A percentile compares a stretch with the other conserved stretches of the same genome.
Evolutionary conservation across 2,329 filamentous ascomycete species (phyloP).

Genomic region (Lecanicillium sp.): DNA sequence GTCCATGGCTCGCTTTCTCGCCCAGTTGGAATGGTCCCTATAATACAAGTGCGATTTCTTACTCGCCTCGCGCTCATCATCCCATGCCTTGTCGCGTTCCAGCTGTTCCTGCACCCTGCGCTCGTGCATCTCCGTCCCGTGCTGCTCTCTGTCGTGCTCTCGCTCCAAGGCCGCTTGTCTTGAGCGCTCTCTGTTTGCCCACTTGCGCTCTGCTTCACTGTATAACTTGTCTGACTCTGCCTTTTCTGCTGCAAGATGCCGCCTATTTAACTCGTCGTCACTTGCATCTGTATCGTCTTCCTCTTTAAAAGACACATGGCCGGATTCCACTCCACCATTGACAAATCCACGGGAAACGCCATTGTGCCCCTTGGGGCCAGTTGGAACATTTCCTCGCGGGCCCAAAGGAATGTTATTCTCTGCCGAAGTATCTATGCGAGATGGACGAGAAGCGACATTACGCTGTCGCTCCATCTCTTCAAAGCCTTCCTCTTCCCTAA

Average conservation of each 20-base stretch:
- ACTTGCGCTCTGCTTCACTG: conserved; percentile 77
- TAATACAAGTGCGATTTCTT: conserved; percentile 77
- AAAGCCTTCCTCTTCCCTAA: conserved; percentile 84
- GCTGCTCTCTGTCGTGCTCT: conserved; percentile 71
- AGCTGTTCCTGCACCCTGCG: conserved; percentile 64
- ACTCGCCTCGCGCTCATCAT: conserved; percentile 75
- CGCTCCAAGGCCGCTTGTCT: conserved; percentile 78
- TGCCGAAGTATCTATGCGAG: conserved; percentile 65
- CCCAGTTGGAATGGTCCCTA: conserved; percentile 75
- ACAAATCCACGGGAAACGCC: conserved; percentile 61
- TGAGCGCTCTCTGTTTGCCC: conserved; percentile 81
- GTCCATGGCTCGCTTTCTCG: conserved; percentile 68
- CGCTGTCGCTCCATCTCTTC: conserved; percentile 76
- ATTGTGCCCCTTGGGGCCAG: conserved; percentile 56
- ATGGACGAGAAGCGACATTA: conserved; percentile 50
- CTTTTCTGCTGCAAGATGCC: conserved; percentile 61
- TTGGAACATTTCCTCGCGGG: conserved; percentile 56
- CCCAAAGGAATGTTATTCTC: conserved; percentile 42
- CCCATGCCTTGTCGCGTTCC: conserved; percentile 59
- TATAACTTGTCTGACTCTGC: conserved; percentile 74
- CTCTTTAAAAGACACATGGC: conserved; percentile 61
- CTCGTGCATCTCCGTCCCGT: conserved; percentile 59
- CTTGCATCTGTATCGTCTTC: conserved; percentile 83
- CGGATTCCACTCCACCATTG: conserved; percentile 39
- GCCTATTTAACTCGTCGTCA: conserved; percentile 74